Evolutionary conservation across 192 early-diverging fungal species (phyloP), one percentile per base, ranked within the genome.

Genomic region (Linnemannia zychae): DNA sequence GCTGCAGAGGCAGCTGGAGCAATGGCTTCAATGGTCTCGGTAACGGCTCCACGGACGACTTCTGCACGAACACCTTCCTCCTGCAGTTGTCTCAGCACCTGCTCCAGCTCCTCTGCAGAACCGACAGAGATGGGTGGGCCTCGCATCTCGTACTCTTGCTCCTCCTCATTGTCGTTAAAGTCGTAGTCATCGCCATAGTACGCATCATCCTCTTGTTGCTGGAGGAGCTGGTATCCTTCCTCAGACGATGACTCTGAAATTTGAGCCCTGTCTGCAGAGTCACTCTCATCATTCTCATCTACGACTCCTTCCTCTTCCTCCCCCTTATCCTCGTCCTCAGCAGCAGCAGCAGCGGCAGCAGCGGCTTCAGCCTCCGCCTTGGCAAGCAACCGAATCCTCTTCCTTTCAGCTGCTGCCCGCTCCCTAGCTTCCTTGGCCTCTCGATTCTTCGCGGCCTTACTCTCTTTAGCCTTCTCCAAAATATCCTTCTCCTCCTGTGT

Each of bases 11-110:
- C 2, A 50, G 16, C 49, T 4, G 52, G 52, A 37, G 20, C 38
- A 0, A 53, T 24, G 33, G 63, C 57, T 28, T 77, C 75, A 4
- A 69, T 66, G 48, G 46, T 50, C 9, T 49, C n/a, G 11, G 75
- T 77, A 11, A 49, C 48, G 13, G 67, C 37, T 15, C 75, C 65
- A 11, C 75, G 63, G 31, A 70, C 78, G 28, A 80, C 78, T 34
- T 69, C 72, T 5, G 78, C 78, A 18, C 72, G 49, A 7, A 80
- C 47, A 0, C 72, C 78, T 24, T 79, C 66, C 9, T 40, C 57
- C 75, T 72, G 68, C 7, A 72, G 53, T 20, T 63, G 37, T 7
- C 65, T 38, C 18, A 78, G 31, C 24, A 71, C 57, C 12, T 28
- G 50, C 4, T 71, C 68, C 1, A 71, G 77, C 40, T 63, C 77